These are phyloP conservation scores for Ceratobasidium papillatum DNA, from an alignment of 1,284 basidiomycete species.

Conservation along the genomic window DNA sequence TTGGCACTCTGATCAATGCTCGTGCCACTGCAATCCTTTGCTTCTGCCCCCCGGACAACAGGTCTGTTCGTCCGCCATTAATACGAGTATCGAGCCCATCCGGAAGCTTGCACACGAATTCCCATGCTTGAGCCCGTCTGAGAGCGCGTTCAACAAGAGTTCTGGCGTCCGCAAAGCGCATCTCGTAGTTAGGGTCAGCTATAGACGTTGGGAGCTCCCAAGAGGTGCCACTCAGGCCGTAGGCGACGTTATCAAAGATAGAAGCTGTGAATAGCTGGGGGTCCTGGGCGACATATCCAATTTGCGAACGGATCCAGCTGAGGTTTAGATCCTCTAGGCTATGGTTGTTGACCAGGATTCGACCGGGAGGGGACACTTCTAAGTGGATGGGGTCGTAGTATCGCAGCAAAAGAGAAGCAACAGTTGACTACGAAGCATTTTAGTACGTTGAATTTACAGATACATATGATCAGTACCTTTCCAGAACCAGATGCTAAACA, in stretches of 20 bases:
- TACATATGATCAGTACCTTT: constrained; percentile 45
- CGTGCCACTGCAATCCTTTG: constrained; percentile 55
- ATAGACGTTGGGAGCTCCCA: constrained; percentile 46
- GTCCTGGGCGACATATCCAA: constrained; percentile 56
- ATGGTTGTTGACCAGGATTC: constrained; percentile 49
- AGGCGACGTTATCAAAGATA: constrained; percentile 55
- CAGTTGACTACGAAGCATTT: constrained; percentile 50
- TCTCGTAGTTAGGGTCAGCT: constrained; percentile 41
- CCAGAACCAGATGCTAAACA: constrained; percentile 52
- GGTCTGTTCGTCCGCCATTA: constrained; percentile 50
- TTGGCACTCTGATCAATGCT: constrained; percentile 54
- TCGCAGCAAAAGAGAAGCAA: constrained; percentile 53
- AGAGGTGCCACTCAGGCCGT: constrained; percentile 51
- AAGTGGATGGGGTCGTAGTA: constrained; percentile 54
- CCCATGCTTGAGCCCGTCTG: constrained; percentile 52
- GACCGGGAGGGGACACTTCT: constrained; percentile 41
- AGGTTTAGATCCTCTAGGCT: constrained; percentile 53
- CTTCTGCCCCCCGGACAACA: constrained; percentile 55
- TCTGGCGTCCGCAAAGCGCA: constrained; percentile 48
- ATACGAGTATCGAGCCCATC: constrained; percentile 55
- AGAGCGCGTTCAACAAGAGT: constrained; percentile 49
- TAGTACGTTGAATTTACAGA: neutral
- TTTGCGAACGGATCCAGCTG: constrained; percentile 54
- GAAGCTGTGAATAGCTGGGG: constrained; percentile 55
- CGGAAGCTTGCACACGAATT: constrained; percentile 54